These are phyloP conservation scores for Pseudogymnoascus sp. DNA, from an alignment of 2,329 filamentous ascomycete genomes.

Conservation along the genomic window DNA sequence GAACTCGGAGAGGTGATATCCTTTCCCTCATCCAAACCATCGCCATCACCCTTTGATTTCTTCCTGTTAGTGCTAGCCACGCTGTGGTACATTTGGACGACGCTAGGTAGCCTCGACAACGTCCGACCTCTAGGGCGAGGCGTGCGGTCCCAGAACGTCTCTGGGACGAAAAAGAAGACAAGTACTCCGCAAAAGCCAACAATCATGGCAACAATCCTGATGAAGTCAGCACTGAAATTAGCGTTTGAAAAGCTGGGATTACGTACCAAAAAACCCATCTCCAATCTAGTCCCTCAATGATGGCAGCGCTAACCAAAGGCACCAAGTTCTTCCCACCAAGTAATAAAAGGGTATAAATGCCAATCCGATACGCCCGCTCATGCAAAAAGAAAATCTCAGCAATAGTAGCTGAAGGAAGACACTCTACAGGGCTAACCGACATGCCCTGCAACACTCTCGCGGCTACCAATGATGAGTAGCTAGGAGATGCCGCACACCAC, in stretches of 20 bases:
- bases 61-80: constrained; percentile 11
- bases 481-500: constrained; percentile 83
- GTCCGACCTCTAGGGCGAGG: constrained; percentile 38
- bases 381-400: constrained; percentile 96
- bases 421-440: constrained; percentile 83
- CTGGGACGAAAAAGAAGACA: constrained; percentile 84
- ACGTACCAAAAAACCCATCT: constrained; percentile 81
- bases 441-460: constrained; percentile 84
- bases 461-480: constrained; percentile 68
- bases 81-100: constrained; percentile 16
- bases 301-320: constrained; percentile 75
- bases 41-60: background rate
- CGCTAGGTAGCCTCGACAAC: constrained; percentile 15
- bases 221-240: constrained; percentile 19
- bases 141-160: constrained; percentile 90
- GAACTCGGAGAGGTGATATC: background rate
- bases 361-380: constrained; percentile 84
- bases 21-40: background rate
- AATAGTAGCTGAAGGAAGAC: constrained; percentile 85
- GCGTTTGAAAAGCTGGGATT: background rate
- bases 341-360: constrained; percentile 84
- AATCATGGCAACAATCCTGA: constrained; percentile 72
- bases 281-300: constrained; percentile 74
- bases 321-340: constrained; percentile 88
- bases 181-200: constrained; percentile 63